Evolutionary conservation across 352 stramenopile species (phyloP).

Genomic region (Pythium dissimile): DNA sequence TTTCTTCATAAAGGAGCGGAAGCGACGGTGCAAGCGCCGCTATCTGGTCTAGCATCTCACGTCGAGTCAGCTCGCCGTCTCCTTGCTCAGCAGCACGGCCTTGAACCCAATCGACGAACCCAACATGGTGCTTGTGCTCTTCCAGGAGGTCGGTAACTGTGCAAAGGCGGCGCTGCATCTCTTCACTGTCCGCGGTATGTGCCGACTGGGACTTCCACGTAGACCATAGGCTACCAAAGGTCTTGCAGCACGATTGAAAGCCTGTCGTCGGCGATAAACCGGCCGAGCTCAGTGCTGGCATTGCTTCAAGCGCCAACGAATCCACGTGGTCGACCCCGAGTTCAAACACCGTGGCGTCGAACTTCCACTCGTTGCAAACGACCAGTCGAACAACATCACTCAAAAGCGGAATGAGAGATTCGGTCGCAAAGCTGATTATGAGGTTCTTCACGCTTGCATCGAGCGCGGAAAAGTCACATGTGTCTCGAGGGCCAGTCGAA

Average conservation of each 20-base stretch:
- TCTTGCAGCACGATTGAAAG: background rate
- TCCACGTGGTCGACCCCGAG: slow-evolving; percentile 1
- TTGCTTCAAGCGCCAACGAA: slow-evolving; percentile 6
- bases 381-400: slow-evolving; percentile 28
- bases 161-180: background rate
- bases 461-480: background rate
- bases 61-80: background rate
- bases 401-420: background rate
- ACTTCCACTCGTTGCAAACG: slow-evolving; percentile 44
- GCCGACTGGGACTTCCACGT: background rate
- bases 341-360: slow-evolving; percentile 22
- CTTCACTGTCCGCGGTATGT: background rate
- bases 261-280: background rate
- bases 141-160: background rate
- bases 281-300: slow-evolving; percentile 6
- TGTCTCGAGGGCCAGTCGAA: background rate
- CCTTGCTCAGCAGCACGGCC: too few relatives aligned
- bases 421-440: background rate
- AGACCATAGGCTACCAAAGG: slow-evolving; percentile 1
- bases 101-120: slow-evolving; percentile 5
- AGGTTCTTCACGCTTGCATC: background rate
- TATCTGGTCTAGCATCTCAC: background rate
- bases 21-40: background rate
- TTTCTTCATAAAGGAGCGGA: slow-evolving; percentile 12
- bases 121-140: slow-evolving; percentile 7